Evolutionary conservation across 2,329 filamentous ascomycete species (phyloP).

Genomic region (Apiospora aurea): DNA sequence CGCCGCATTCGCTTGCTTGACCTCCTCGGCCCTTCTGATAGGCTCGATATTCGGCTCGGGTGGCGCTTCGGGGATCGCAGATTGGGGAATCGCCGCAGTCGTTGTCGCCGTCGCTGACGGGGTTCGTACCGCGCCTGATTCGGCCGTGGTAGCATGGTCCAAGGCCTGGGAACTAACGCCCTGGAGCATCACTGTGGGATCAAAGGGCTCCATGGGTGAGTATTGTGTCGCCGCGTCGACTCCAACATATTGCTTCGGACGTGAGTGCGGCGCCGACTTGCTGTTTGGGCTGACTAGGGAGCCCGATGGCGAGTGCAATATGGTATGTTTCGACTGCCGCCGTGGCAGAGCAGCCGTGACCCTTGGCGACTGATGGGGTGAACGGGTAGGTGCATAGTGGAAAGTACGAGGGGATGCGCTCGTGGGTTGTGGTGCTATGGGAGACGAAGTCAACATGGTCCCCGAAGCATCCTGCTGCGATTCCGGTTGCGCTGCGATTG

Average conservation of each 20-base stretch:
- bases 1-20: slow-evolving; percentile 2
- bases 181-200: slow-evolving; percentile 46
- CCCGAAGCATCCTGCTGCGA: slow-evolving; percentile 54
- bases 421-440: slow-evolving; percentile 56
- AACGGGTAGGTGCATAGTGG: slow-evolving; percentile 57
- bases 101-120: slow-evolving; percentile 24
- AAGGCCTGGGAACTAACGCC: slow-evolving; percentile 30
- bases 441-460: slow-evolving; percentile 68
- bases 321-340: slow-evolving; percentile 46
- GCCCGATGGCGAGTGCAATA: slow-evolving; percentile 40
- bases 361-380: slow-evolving; percentile 50
- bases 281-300: slow-evolving; percentile 35
- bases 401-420: slow-evolving; percentile 59
- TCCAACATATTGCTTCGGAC: slow-evolving; percentile 51
- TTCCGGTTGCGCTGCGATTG: slow-evolving; percentile 19
- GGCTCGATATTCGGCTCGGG: slow-evolving; percentile 37
- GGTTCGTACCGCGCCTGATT: background rate
- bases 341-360: slow-evolving; percentile 50
- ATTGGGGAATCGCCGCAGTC: slow-evolving; percentile 23
- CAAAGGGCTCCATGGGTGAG: slow-evolving; percentile 56
- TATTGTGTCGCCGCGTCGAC: slow-evolving; percentile 58
- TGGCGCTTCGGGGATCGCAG: slow-evolving; percentile 28
- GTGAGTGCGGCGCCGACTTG: slow-evolving; percentile 36
- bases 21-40: slow-evolving; percentile 25
- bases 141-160: slow-evolving; percentile 16